Evolutionary conservation across 306 rosid species (phyloP).

Genomic region (Prunus armeniaca): DNA sequence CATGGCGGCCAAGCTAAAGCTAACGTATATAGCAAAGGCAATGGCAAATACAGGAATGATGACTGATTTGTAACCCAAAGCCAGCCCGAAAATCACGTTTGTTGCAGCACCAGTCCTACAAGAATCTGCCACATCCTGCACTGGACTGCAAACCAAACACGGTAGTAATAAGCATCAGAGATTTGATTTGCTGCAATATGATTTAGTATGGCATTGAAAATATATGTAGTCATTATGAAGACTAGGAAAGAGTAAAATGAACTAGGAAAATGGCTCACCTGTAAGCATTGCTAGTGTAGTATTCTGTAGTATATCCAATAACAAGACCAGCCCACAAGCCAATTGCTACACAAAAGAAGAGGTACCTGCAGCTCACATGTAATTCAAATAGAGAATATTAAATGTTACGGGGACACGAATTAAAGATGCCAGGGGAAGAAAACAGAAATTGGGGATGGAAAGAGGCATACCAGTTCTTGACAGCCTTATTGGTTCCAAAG

Average conservation of each 20-base stretch:
- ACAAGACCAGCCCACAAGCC: slow-evolving; percentile 83
- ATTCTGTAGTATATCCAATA: slow-evolving; percentile 68
- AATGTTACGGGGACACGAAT: background rate
- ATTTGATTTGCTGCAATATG: background rate
- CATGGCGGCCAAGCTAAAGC: slow-evolving; percentile 77
- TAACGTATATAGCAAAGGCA: slow-evolving; percentile 62
- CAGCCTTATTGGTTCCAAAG: slow-evolving; percentile 47
- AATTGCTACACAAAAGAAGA: slow-evolving; percentile 67
- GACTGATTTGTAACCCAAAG: slow-evolving; percentile 68
- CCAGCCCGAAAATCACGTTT: slow-evolving; percentile 67
- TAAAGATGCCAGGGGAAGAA: background rate
- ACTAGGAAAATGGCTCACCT: slow-evolving; percentile 34
- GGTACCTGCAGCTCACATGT: slow-evolving; percentile 46
- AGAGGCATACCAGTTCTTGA: slow-evolving; percentile 58
- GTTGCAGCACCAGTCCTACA: slow-evolving; percentile 76
- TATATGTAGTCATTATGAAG: no score
- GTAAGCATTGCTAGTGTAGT: slow-evolving; percentile 72
- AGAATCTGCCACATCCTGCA: slow-evolving; percentile 79
- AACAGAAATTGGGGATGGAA: background rate
- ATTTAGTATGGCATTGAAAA: background rate
- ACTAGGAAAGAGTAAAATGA: background rate
- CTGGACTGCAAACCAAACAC: slow-evolving; percentile 50
- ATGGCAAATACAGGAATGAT: slow-evolving; percentile 64
- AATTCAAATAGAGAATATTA: slow-evolving; percentile 10
- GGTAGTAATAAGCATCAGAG: slow-evolving; percentile 13